These are phyloP conservation scores for Sphaerulina populicola DNA, from an alignment of 2,329 filamentous ascomycete species.

Conservation along the genomic window DNA sequence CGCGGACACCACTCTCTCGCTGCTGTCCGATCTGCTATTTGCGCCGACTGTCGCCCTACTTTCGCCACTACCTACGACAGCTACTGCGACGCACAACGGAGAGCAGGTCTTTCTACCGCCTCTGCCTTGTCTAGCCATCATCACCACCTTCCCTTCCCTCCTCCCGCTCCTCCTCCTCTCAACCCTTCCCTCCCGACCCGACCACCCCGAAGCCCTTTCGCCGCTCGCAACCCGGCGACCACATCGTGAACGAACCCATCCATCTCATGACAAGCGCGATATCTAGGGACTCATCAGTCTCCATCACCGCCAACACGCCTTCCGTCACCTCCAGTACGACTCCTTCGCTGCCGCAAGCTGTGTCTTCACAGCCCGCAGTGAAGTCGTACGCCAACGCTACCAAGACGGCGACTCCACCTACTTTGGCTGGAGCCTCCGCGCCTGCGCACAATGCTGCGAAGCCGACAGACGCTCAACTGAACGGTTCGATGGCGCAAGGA, in stretches of 20 bases:
- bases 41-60: not conserved
- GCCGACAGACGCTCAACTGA: conserved; percentile 64
- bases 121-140: not conserved
- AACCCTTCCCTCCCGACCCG: too few species aligned
- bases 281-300: conserved; percentile 44
- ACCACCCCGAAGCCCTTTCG: not conserved
- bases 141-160: not conserved
- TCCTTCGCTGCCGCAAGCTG: conserved; percentile 42
- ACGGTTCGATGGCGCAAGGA: conserved; percentile 52
- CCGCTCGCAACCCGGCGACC: conserved; percentile 3
- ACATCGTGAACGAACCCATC: conserved; percentile 7
- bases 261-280: conserved; percentile 56
- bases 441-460: conserved; percentile 45
- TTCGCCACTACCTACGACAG: conserved; percentile 12
- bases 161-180: too few species aligned
- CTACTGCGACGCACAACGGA: conserved; percentile 2
- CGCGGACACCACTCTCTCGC: not conserved
- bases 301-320: conserved; percentile 43
- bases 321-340: conserved; percentile 45
- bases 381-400: conserved; percentile 57
- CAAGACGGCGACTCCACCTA: conserved; percentile 46
- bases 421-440: conserved; percentile 47
- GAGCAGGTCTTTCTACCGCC: conserved; percentile 5
- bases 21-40: conserved; percentile 2
- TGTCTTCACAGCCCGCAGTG: conserved; percentile 48